Evolutionary conservation across 164 flowering plant genomes (phyloP).

Genomic region (Aristolochia californica): DNA sequence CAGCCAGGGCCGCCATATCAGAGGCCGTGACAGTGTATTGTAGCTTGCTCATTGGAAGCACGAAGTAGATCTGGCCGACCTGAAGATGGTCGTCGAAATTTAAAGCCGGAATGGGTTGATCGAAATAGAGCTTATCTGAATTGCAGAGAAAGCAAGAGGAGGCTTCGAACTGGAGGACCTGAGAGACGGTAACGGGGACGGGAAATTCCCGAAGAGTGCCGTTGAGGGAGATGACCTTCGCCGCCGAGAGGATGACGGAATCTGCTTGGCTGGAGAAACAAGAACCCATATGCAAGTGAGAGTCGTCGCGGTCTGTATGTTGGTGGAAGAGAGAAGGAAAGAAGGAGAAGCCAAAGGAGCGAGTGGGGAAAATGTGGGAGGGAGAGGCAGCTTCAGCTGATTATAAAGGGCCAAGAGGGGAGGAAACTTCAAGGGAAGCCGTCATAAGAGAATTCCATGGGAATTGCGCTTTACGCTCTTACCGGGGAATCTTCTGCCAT

Average conservation of each 20-base stretch:
- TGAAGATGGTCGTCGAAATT: constrained; percentile 16
- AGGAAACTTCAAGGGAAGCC: no score
- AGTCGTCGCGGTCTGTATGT: no score
- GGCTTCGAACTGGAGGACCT: constrained; percentile 18
- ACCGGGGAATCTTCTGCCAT: no score
- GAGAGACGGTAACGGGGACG: constrained; percentile 26
- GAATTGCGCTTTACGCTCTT: no score
- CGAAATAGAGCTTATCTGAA: constrained; percentile 37
- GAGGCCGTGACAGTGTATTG: constrained; percentile 28
- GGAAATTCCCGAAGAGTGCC: constrained; percentile 31
- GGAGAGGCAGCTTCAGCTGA: no score
- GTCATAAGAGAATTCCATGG: no score
- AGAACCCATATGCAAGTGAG: neutral
- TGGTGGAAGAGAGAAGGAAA: neutral
- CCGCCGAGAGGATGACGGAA: neutral
- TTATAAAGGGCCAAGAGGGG: no score
- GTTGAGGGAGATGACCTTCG: constrained; percentile 7
- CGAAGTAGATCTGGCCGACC: constrained; percentile 44
- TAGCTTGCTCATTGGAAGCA: constrained; percentile 27
- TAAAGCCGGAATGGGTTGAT: constrained; percentile 34
- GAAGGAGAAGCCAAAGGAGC: neutral
- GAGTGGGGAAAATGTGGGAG: neutral
- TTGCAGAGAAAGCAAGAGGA: constrained; percentile 27
- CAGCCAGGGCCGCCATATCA: constrained; percentile 64
- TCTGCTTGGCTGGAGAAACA: neutral